Evolutionary conservation across 768 basidiomycete genomes (phyloP).

Genomic region (Gloeopeniophorella convolvens): DNA sequence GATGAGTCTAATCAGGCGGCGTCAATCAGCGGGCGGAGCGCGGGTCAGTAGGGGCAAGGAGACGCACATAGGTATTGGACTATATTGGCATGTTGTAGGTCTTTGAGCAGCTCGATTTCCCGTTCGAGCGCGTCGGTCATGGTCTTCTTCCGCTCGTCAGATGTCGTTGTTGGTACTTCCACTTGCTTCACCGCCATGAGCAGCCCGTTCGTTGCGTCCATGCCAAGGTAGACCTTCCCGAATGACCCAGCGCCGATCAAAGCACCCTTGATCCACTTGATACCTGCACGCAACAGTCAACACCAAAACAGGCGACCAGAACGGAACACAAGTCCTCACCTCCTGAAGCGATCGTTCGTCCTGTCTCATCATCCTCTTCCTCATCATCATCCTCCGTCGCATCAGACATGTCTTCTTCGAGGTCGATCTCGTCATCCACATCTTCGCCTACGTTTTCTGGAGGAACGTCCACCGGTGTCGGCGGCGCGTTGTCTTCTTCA

Average conservation of each 20-base stretch:
- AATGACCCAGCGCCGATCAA: constrained; percentile 94
- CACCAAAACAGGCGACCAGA: background rate
- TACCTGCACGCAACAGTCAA: constrained; percentile 34
- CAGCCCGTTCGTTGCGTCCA: constrained; percentile 85
- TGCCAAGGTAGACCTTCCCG: constrained; percentile 91
- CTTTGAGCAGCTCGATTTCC: constrained; percentile 91
- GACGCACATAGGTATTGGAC: constrained; percentile 93
- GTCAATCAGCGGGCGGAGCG: background rate
- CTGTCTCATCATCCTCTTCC: constrained; percentile 44
- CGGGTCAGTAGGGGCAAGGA: background rate
- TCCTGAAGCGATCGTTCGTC: constrained; percentile 46
- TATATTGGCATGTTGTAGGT: constrained; percentile 91
- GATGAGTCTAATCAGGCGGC: constrained; percentile 71
- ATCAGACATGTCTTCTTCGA: constrained; percentile 34
- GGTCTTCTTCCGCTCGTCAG: constrained; percentile 88
- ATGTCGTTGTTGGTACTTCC: constrained; percentile 78
- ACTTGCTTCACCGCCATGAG: constrained; percentile 99
- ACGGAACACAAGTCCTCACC: constrained; percentile 35
- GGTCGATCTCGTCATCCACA: constrained; percentile 37
- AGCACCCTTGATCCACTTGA: constrained; percentile 97
- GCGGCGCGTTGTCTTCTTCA: constrained; percentile 27
- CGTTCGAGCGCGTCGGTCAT: constrained; percentile 90
- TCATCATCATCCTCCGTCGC: constrained; percentile 39
- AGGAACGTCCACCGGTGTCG: constrained; percentile 28
- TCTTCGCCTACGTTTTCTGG: constrained; percentile 43